A percentile compares a stretch with the other conserved stretches of the same genome.
Conservation (phyloP, 2,329 filamentous ascomycete species). For the Monascus ruber region DNA sequence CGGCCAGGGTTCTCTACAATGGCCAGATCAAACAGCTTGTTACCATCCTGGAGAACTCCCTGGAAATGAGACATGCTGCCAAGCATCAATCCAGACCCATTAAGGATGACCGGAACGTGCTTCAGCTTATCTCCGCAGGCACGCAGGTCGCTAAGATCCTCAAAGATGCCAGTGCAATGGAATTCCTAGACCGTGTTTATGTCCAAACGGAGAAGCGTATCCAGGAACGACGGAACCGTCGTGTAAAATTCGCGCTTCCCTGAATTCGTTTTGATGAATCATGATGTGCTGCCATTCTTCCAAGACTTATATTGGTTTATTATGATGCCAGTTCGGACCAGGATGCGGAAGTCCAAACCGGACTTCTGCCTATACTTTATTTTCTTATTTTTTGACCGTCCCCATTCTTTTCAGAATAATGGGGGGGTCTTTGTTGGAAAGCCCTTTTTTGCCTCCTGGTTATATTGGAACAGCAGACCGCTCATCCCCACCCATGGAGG, state of each 20-base stretch:
- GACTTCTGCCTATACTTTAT: too few species aligned
- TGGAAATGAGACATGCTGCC: constrained; percentile 77
- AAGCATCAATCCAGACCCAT: constrained; percentile 73
- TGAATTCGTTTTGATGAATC: constrained; percentile 6
- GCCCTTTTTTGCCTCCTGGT: too few species aligned
- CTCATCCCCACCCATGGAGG: too few species aligned
- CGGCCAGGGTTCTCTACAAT: constrained; percentile 72
- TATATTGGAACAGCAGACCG: too few species aligned
- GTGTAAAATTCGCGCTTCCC: constrained; percentile 23
- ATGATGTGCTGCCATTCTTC: too few species aligned
- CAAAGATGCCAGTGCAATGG: constrained; percentile 74
- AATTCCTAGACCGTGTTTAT: constrained; percentile 70
- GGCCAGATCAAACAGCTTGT: constrained; percentile 87
- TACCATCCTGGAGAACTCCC: constrained; percentile 74
- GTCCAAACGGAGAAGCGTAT: constrained; percentile 70
- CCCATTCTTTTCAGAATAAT: too few species aligned
- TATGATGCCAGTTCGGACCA: too few species aligned
- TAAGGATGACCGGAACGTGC: constrained; percentile 79
- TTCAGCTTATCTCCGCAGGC: constrained; percentile 77
- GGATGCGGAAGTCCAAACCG: too few species aligned
- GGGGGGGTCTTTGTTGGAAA: too few species aligned
- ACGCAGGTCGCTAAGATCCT: constrained; percentile 81
- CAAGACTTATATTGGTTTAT: too few species aligned
- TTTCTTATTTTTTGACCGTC: too few species aligned
- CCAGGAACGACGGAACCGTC: constrained; percentile 46